Conservation (phyloP, 768 basidiomycete species). For the Mycena chlorophos region DNA sequence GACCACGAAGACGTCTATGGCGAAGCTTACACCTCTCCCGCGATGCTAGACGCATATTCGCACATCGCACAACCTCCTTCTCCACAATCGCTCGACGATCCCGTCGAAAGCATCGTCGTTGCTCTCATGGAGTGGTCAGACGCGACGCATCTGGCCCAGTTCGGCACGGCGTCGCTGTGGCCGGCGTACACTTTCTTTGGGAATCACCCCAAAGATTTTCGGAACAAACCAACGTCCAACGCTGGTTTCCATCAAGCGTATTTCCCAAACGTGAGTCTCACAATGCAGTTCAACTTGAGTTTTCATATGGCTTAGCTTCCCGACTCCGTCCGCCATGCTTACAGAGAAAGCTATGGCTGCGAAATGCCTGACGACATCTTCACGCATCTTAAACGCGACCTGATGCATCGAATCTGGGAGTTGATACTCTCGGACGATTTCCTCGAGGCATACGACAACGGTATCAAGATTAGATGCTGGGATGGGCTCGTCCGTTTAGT, state of each 20-base stretch:
- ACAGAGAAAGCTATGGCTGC: neutral
- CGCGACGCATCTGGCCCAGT: constrained; percentile 25
- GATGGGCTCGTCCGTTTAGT: neutral
- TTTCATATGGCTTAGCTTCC: neutral
- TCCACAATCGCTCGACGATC: no score
- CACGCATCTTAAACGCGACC: neutral
- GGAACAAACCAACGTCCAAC: neutral
- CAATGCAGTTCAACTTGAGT: neutral
- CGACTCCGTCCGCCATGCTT: neutral
- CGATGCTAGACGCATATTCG: neutral
- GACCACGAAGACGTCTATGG: no score
- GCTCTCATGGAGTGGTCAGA: constrained; percentile 28
- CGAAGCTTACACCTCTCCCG: neutral
- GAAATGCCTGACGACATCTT: neutral
- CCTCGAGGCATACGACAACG: neutral
- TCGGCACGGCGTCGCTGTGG: constrained; percentile 19
- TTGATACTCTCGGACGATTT: neutral
- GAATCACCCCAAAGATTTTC: neutral
- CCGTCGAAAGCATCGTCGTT: constrained; percentile 8
- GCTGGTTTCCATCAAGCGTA: neutral
- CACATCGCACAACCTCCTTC: no score
- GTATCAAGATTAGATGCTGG: neutral
- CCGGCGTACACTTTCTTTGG: constrained; percentile 9
- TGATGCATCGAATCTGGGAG: neutral
- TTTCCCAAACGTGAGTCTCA: neutral